Conservation (phyloP, 768 basidiomycete species). For the Rubroboletus pulcherrimus region DNA sequence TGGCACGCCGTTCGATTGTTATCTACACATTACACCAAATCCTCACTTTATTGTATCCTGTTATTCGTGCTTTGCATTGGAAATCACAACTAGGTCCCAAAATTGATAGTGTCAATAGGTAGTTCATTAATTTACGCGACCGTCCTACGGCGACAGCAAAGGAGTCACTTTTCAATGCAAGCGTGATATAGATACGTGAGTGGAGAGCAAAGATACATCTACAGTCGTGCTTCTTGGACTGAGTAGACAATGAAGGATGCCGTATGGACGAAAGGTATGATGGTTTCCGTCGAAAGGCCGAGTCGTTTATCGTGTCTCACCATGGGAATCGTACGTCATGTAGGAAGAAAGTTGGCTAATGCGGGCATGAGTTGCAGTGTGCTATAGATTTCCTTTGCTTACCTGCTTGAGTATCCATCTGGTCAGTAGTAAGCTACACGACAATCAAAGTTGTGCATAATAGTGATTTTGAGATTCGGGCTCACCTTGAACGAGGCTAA, state of each 20-base stretch:
- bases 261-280: conserved; percentile 12
- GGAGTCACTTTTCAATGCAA: conserved; percentile 24
- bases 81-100: conserved; percentile 13
- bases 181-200: conserved; percentile 30
- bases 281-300: background rate
- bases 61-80: conserved; percentile 7
- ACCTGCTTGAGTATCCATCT: conserved; percentile 68
- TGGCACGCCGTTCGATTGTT: conserved; percentile 7
- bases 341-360: conserved; percentile 61
- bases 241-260: conserved; percentile 7
- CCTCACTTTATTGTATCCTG: conserved; percentile 28
- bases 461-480: background rate
- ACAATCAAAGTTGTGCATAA: conserved; percentile 2
- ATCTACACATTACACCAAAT: conserved; percentile 9
- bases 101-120: conserved; percentile 11
- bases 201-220: conserved; percentile 26
- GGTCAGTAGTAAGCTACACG: conserved; percentile 35
- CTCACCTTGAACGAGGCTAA: conserved; percentile 78
- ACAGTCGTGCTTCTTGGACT: conserved; percentile 16
- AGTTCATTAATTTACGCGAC: conserved; percentile 31
- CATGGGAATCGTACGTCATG: conserved; percentile 32
- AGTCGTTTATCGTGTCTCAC: background rate
- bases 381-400: conserved; percentile 21
- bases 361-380: conserved; percentile 5
- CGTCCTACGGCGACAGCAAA: conserved; percentile 11